phyloP scores from a whole-genome alignment of 805 yeast species.

The Yarrowia sp. region DNA sequence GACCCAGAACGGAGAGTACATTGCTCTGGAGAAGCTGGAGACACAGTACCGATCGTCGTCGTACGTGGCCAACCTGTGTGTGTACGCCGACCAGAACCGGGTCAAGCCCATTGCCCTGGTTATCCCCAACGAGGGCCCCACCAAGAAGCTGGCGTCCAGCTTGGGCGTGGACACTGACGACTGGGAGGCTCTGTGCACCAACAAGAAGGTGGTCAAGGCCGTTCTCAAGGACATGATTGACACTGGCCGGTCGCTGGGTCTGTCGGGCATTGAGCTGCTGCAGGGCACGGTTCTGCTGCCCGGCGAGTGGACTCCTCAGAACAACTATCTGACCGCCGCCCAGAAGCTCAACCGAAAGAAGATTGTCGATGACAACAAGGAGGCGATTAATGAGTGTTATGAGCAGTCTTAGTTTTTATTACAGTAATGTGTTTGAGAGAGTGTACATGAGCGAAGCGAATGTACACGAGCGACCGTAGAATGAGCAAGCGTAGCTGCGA shows the following conservation, averaged over 20 bases:
- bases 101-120: conserved; percentile 92
- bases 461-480: no score
- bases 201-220: conserved; percentile 54
- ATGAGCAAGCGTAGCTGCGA: no score
- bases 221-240: conserved; percentile 59
- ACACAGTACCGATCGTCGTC: conserved; percentile 82
- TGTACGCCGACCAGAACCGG: conserved; percentile 83
- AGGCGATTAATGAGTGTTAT: conserved; percentile 67
- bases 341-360: conserved; percentile 93
- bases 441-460: neutral
- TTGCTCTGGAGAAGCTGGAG: conserved; percentile 94
- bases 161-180: conserved; percentile 55
- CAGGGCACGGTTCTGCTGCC: conserved; percentile 75
- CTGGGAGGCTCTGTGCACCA: conserved; percentile 47
- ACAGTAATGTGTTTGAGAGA: conserved; percentile 22
- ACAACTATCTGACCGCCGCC: conserved; percentile 90
- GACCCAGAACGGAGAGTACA: conserved; percentile 95
- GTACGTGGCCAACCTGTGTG: conserved; percentile 77
- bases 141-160: conserved; percentile 59
- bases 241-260: conserved; percentile 79
- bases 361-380: conserved; percentile 68
- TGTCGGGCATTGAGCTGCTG: conserved; percentile 80
- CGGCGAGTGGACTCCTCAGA: conserved; percentile 97
- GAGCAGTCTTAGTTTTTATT: conserved; percentile 28
- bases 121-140: conserved; percentile 69